Conservation (phyloP, 495 filamentous ascomycete species). For the Astrothelium macrocarpum region DNA sequence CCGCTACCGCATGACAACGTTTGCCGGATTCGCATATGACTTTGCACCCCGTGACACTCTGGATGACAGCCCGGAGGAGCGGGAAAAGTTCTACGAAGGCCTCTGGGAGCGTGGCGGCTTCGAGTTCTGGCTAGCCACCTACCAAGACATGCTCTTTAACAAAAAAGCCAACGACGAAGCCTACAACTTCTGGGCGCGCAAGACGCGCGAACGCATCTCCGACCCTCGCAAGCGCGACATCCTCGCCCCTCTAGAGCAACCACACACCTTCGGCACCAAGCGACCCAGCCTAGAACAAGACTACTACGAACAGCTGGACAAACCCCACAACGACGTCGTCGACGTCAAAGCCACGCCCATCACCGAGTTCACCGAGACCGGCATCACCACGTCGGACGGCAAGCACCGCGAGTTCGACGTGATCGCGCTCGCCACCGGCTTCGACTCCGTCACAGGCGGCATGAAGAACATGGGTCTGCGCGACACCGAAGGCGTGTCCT, state of each 20-base stretch:
- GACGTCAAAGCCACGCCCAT: constrained; percentile 40
- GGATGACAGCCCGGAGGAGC: constrained; percentile 41
- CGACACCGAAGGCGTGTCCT: constrained; percentile 33
- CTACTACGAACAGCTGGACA: constrained; percentile 45
- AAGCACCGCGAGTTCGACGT: constrained; percentile 41
- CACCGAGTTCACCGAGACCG: constrained; percentile 32
- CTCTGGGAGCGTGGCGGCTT: constrained; percentile 43
- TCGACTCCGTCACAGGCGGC: constrained; percentile 44
- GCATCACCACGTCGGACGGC: constrained; percentile 37
- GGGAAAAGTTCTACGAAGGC: constrained; percentile 38
- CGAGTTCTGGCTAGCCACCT: constrained; percentile 41
- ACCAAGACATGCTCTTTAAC: constrained; percentile 42
- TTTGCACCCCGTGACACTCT: constrained; percentile 35
- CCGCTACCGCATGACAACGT: constrained; percentile 35
- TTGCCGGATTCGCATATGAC: constrained; percentile 40
- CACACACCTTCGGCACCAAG: constrained; percentile 43
- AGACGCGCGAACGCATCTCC: constrained; percentile 37
- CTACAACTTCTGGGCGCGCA: constrained; percentile 37
- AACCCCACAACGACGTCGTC: constrained; percentile 40
- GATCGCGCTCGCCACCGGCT: constrained; percentile 47
- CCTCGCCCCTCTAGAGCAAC: constrained; percentile 39
- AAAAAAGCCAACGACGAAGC: constrained; percentile 38
- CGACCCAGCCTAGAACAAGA: constrained; percentile 41
- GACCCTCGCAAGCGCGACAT: constrained; percentile 40
- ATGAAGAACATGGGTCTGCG: constrained; percentile 42